Evolutionary conservation across 2,329 filamentous ascomycete genomes (phyloP), one percentile per base, ranked within the genome.

Genomic region (Aspergillus ochraceoroseus): DNA sequence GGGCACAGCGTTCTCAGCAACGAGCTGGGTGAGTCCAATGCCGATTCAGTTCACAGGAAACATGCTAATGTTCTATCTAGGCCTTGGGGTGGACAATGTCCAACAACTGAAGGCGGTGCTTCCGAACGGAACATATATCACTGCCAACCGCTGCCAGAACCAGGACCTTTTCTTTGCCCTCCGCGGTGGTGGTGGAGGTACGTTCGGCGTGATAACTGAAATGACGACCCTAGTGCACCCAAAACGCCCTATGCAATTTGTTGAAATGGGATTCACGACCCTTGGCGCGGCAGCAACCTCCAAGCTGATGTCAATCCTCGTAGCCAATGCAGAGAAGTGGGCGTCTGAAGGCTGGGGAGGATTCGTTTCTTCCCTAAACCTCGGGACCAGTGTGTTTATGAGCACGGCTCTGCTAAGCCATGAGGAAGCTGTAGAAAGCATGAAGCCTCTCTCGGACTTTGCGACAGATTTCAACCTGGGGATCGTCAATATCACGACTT

Each of bases 321-420:
- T 53, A 4, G 43, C 40, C 2, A 48, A 48, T 27, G 33, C 46
- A 2, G 49, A 45, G 2, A 46, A 40, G 34, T 53, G 51, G 51
- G 47, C 49, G 7, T 29, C 38, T 7, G 49, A 53, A 26, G 51
- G 51, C 23, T 53, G 49, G 49, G 49, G 51, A 20, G 51, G 51
- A 18, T 22, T n/a, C n/a, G n/a, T n/a, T n/a, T n/a, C n/a, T n/a
- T n/a, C n/a, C n/a, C n/a, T n/a, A n/a, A n/a, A n/a, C n/a, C 17
- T 11, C 7, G 30, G 14, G 7, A 19, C 14, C 3, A 4, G 3
- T 4, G 4, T 20, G 4, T 32, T 32, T n/a, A 32, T 32, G 2
- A 18, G 14, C 5, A 19, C 30, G 17, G 14, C 8, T 8, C 15
- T 32, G 30, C 30, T 32, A 6, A 32, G 15, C 8, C 17, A 32